Evolutionary conservation across 2,329 filamentous ascomycete genomes (phyloP).

Genomic region (Coleophoma crateriformis): DNA sequence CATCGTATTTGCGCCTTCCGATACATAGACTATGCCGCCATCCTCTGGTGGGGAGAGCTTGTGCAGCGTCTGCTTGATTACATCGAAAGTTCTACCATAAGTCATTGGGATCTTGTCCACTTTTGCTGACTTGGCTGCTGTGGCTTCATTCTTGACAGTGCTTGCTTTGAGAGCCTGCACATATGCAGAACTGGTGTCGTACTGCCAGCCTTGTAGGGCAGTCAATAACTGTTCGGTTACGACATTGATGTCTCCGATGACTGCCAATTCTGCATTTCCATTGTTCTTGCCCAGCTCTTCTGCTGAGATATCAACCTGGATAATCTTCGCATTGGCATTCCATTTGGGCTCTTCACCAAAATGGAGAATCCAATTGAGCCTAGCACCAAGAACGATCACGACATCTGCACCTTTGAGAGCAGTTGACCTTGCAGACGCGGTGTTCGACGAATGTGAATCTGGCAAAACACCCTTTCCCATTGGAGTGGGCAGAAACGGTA

Average conservation of each 20-base stretch:
- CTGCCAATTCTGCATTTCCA: conserved; percentile 38
- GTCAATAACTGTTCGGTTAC: conserved; percentile 39
- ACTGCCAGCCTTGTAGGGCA: conserved; percentile 38
- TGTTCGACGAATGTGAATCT: conserved; percentile 46
- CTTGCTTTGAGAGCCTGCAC: conserved; percentile 26
- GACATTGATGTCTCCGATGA: conserved; percentile 45
- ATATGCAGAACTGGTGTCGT: conserved; percentile 29
- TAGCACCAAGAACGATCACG: conserved; percentile 46
- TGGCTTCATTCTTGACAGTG: conserved; percentile 40
- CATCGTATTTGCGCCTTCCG: conserved; percentile 56
- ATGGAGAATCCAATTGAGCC: conserved; percentile 54
- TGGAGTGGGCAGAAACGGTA: conserved; percentile 52
- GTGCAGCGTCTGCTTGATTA: conserved; percentile 45
- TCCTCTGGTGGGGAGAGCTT: conserved; percentile 35
- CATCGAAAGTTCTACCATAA: conserved; percentile 43
- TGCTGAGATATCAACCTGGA: conserved; percentile 47
- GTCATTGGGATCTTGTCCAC: conserved; percentile 36
- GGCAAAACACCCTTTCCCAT: conserved; percentile 54
- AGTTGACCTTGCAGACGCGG: conserved; percentile 45
- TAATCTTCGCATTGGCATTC: conserved; percentile 41
- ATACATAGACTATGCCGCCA: conserved; percentile 47
- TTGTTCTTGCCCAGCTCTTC: conserved; percentile 48
- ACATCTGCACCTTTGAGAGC: conserved; percentile 49
- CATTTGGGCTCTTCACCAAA: conserved; percentile 50
- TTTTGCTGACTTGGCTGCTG: conserved; percentile 35